These are phyloP conservation scores for Cyclotella atomus DNA, from an alignment of 108 stramenopile genomes.

Conservation along the genomic window DNA sequence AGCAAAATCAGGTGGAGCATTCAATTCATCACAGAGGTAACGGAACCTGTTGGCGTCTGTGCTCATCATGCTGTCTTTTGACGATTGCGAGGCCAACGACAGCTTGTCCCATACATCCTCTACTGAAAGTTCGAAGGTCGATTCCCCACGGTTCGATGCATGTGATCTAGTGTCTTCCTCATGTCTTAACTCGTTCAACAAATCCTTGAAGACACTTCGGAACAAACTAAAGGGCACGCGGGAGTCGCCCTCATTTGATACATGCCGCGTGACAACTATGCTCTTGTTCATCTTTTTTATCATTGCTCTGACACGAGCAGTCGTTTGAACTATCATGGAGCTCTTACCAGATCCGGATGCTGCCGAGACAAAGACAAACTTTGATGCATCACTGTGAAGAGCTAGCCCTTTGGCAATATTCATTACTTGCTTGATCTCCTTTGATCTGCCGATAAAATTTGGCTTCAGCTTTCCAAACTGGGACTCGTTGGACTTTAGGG, in stretches of 20 bases:
- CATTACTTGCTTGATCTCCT: constrained; percentile 60
- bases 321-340: constrained; percentile 56
- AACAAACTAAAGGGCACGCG: constrained; percentile 69
- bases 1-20: constrained; percentile 60
- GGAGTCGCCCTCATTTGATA: constrained; percentile 62
- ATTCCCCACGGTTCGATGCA: background rate
- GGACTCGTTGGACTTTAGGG: constrained; percentile 49
- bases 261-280: constrained; percentile 58
- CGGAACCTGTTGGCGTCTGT: constrained; percentile 44
- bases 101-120: constrained; percentile 48
- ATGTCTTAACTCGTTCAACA: constrained; percentile 38
- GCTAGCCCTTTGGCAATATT: constrained; percentile 50
- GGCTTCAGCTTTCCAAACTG: constrained; percentile 49
- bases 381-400: constrained; percentile 19
- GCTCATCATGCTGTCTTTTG: constrained; percentile 34
- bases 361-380: constrained; percentile 47
- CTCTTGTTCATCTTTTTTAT: constrained; percentile 39
- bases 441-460: constrained; percentile 66
- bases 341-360: constrained; percentile 71
- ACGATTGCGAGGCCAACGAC: constrained; percentile 43
- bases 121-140: constrained; percentile 23
- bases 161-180: constrained; percentile 25
- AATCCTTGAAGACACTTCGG: constrained; percentile 56
- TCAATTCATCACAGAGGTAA: constrained; percentile 59
- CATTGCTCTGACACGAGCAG: constrained; percentile 55